phyloP scores from a whole-genome alignment of 2,329 filamentous ascomycete species.

The Fusarium paranaense region DNA sequence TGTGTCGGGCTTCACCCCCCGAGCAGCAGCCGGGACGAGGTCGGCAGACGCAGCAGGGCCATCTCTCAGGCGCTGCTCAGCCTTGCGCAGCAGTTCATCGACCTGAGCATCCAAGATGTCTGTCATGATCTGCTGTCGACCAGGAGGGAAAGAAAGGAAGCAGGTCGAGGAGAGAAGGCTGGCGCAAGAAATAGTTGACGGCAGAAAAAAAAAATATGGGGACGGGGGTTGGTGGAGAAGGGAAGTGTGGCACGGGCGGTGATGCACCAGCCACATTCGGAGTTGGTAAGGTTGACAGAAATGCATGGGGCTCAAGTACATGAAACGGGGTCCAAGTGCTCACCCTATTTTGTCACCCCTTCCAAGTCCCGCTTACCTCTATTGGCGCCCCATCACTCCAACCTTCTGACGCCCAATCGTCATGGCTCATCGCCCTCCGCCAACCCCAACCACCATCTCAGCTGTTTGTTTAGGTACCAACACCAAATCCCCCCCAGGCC shows the following conservation, averaged over 20 bases:
- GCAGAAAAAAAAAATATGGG: constrained; percentile 33
- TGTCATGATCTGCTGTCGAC: constrained; percentile 46
- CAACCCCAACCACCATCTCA: constrained; percentile 17
- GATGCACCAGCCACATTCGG: constrained; percentile 5
- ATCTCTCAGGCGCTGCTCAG: constrained; percentile 49
- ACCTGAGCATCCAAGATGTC: constrained; percentile 46
- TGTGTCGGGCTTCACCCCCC: constrained; percentile 25
- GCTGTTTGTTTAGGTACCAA: constrained; percentile 15
- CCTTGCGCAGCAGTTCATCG: constrained; percentile 48
- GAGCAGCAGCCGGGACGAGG: constrained; percentile 26
- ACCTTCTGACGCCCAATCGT: constrained; percentile 40
- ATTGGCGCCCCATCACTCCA: not conserved
- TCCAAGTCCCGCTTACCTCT: not conserved
- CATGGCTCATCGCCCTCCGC: constrained; percentile 24
- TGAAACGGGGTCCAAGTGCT: not conserved
- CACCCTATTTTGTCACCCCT: not conserved
- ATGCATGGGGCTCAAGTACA: not conserved
- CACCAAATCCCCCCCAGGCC: constrained; percentile 1
- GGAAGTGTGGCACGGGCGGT: not conserved
- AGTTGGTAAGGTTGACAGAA: not conserved
- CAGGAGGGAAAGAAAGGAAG: constrained; percentile 19
- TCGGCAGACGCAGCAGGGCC: constrained; percentile 31
- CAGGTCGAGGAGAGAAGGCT: constrained; percentile 18
- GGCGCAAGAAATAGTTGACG: constrained; percentile 36
- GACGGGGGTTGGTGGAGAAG: constrained; percentile 8